Base-by-base conservation (phyloP, 2,329 filamentous ascomycete genomes). In the Fusarium chlamydosporum region DNA sequence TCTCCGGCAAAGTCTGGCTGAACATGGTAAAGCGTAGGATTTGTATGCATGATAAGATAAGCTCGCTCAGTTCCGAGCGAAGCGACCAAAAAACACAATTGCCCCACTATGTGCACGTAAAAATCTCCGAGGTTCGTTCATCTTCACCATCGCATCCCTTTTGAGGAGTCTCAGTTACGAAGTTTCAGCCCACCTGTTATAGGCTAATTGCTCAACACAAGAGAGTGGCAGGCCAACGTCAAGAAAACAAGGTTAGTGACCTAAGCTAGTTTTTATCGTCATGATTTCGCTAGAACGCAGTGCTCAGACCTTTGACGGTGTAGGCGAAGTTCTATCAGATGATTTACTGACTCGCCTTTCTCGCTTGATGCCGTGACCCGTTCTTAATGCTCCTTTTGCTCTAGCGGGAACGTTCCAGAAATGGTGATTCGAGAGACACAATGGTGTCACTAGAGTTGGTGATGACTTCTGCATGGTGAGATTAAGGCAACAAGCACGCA, bases 81-180 rank as follows among this genome's bases (percentile, higher is more conserved):
- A 16, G 29, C 26, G 38, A 37, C 46, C 23, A 29, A 61, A 61
- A 61, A 46, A 20, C 50, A 27, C 38, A 18, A 61, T 33, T 18
- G 29, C 42, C 26, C 56, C 40, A 51, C 59, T 20, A 16, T 26
- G 26, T 26, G 26, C 20, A 40, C 23, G n/a, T 16, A 23, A 56
- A 61, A 46, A 35, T 62, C 59, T 62, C 59, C 57, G 59, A 62
- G 33, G 33, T n/a, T 38, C 16, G 33, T n/a, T 38, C 16, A 12
- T 57, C 40, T 15, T n/a, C 12, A n/a, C n/a, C 16, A 51, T 27
- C 33, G 57, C 53, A 61, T 61, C 34, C 57, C 40, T 33, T 41
- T 62, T 46, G 16, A 33, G 57, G 55, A 60, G 42, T 51, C n/a
- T 20, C 23, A 29, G 23, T 16, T 51, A 27, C 12, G 12, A 38